Conservation (phyloP, 192 early-diverging fungal genomes). For the Phlyctochytrium arcticum region DNA sequence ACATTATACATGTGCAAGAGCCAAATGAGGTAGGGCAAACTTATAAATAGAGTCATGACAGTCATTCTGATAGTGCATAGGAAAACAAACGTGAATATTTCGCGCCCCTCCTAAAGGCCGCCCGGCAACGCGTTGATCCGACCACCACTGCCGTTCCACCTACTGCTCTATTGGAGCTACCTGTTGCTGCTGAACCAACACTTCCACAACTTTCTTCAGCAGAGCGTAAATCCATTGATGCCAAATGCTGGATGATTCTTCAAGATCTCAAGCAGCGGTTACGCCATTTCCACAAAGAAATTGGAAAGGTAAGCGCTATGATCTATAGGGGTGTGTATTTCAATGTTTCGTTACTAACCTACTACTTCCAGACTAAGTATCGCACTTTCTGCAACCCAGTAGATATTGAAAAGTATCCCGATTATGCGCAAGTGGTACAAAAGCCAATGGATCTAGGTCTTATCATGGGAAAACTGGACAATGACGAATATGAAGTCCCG, state of each 20-base stretch:
- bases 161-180: constrained; percentile 35
- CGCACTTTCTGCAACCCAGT: constrained; percentile 37
- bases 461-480: constrained; percentile 14
- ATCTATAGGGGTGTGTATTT: not conserved
- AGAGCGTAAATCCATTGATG: constrained; percentile 43
- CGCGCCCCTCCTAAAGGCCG: constrained; percentile 28
- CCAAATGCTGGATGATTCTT: constrained; percentile 48
- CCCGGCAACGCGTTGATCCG: constrained; percentile 28
- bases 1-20: not conserved
- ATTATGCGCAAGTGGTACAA: constrained; percentile 43
- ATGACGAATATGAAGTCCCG: constrained; percentile 14
- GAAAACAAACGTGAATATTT: constrained; percentile 28
- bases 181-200: constrained; percentile 46
- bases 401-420: constrained; percentile 37
- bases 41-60: not conserved
- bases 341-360: not conserved
- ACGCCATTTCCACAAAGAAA: constrained; percentile 50
- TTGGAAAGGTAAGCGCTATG: constrained; percentile 35
- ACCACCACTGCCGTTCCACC: not conserved
- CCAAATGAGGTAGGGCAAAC: constrained; percentile 26
- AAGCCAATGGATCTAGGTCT: constrained; percentile 18
- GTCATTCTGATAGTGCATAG: constrained; percentile 2
- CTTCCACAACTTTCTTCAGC: constrained; percentile 45
- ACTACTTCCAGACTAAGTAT: constrained; percentile 31
- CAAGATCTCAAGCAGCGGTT: constrained; percentile 54